phyloP scores from a whole-genome alignment of 371 early-diverging fungal species.

The Haplosporangium sp. region DNA sequence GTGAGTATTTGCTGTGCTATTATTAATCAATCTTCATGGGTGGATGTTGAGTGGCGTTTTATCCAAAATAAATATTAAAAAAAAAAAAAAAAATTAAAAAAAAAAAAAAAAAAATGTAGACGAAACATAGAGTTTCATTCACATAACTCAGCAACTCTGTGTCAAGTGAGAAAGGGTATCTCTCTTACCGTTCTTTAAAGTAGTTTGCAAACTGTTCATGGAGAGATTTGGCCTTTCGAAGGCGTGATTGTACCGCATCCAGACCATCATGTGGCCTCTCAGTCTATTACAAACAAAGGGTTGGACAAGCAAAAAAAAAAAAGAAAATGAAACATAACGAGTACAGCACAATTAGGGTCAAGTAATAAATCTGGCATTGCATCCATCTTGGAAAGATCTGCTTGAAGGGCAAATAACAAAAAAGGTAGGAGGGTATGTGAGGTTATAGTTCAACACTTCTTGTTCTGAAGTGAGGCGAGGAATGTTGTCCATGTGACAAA shows the following conservation, averaged over 20 bases:
- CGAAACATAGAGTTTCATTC: background rate
- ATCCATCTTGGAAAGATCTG: too few species aligned
- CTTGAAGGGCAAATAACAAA: too few species aligned
- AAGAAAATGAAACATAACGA: background rate
- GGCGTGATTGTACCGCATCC: conserved; percentile 61
- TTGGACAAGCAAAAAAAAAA: background rate
- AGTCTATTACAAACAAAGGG: conserved; percentile 35
- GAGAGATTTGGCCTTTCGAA: conserved; percentile 60
- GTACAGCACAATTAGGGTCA: background rate
- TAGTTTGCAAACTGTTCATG: conserved; percentile 74
- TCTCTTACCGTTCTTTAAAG: conserved; percentile 64
- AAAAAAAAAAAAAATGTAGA: conserved; percentile 1
- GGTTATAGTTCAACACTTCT: too few species aligned
- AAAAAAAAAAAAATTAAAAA: conserved; percentile 4
- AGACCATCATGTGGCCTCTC: conserved; percentile 66
- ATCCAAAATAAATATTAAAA: too few species aligned
- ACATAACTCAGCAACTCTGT: background rate
- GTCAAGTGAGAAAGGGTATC: background rate
- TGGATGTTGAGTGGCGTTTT: too few species aligned
- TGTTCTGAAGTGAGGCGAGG: too few species aligned
- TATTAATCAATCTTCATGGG: too few species aligned
- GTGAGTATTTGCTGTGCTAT: too few species aligned
- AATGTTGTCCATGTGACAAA: background rate
- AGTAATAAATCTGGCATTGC: background rate
- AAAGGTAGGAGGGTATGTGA: too few species aligned